These are phyloP conservation scores for Austroboletus festivus DNA, from an alignment of 768 basidiomycete genomes.

Conservation along the genomic window DNA sequence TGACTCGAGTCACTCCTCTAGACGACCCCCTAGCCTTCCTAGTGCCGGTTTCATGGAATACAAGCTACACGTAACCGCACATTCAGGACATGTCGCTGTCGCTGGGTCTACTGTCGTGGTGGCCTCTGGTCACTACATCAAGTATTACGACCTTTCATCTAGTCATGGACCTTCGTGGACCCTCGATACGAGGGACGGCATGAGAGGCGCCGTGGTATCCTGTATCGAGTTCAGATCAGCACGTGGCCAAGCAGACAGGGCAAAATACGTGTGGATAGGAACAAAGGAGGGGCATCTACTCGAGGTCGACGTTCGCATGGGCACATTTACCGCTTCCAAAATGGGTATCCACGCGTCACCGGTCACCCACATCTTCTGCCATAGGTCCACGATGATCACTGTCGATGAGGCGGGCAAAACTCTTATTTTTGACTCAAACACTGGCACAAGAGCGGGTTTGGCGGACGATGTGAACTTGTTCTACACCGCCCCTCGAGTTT, in stretches of 20 bases:
- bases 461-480: slow-evolving; percentile 43
- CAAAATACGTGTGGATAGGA: slow-evolving; percentile 76
- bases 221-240: slow-evolving; percentile 75
- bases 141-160: slow-evolving; percentile 56
- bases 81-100: slow-evolving; percentile 51
- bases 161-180: slow-evolving; percentile 44
- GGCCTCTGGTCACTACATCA: slow-evolving; percentile 56
- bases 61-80: slow-evolving; percentile 52
- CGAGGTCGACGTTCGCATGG: slow-evolving; percentile 74
- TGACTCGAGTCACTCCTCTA: slow-evolving; percentile 66
- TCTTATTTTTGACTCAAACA: slow-evolving; percentile 61
- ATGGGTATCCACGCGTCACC: slow-evolving; percentile 61
- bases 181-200: slow-evolving; percentile 61
- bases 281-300: slow-evolving; percentile 87
- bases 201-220: slow-evolving; percentile 69
- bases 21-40: slow-evolving; percentile 40
- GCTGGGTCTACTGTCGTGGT: slow-evolving; percentile 59
- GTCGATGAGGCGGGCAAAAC: slow-evolving; percentile 86
- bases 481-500: slow-evolving; percentile 50
- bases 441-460: slow-evolving; percentile 18
- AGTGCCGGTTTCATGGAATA: slow-evolving; percentile 39
- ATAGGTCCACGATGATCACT: slow-evolving; percentile 67
- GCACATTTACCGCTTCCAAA: slow-evolving; percentile 54
- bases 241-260: slow-evolving; percentile 43
- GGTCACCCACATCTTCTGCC: slow-evolving; percentile 72